phyloP scores from a whole-genome alignment of 2,329 filamentous ascomycete genomes.

The Fusarium sp. region DNA sequence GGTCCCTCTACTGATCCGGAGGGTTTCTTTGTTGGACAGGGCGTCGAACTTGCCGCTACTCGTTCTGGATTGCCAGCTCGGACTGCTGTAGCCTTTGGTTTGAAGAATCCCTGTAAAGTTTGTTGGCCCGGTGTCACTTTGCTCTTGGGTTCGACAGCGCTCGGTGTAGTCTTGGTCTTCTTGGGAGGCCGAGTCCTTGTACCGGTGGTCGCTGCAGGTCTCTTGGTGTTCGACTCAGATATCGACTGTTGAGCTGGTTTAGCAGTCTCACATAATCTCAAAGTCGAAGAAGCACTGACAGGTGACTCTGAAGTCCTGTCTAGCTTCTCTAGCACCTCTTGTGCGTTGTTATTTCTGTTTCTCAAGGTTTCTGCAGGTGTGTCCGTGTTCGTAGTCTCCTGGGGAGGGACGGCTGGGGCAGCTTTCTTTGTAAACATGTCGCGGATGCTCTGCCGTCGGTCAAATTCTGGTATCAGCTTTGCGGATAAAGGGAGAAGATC shows the following conservation, averaged over 20 bases:
- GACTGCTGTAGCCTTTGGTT: slow-evolving; percentile 52
- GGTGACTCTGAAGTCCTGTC: slow-evolving; percentile 3
- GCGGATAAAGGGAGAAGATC: slow-evolving; percentile 79
- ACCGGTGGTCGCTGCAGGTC: slow-evolving; percentile 21
- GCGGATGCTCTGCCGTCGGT: slow-evolving; percentile 83
- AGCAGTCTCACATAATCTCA: neutral
- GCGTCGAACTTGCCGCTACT: slow-evolving; percentile 15
- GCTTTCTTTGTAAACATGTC: slow-evolving; percentile 79
- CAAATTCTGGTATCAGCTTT: slow-evolving; percentile 86
- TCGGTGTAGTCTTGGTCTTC: slow-evolving; percentile 40
- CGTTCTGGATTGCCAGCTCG: slow-evolving; percentile 14
- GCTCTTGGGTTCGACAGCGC: slow-evolving; percentile 44
- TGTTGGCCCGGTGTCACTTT: slow-evolving; percentile 53
- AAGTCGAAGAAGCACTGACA: neutral
- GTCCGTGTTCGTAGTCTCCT: slow-evolving; percentile 6
- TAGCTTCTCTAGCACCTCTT: neutral
- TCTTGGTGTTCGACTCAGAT: slow-evolving; percentile 24
- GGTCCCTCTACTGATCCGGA: slow-evolving; percentile 1
- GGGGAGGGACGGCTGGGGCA: slow-evolving; percentile 12
- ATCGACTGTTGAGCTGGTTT: slow-evolving; percentile 3
- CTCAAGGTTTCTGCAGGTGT: neutral
- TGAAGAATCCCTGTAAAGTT: slow-evolving; percentile 83
- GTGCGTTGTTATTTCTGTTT: neutral
- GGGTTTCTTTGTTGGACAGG: slow-evolving; percentile 28
- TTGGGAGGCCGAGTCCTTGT: slow-evolving; percentile 33